Percentiles rank a stretch among this genome's conserved stretches.
These are phyloP conservation scores for Byssochlamys sp. DNA, from an alignment of 2,329 filamentous ascomycete species.

Conservation along the genomic window DNA sequence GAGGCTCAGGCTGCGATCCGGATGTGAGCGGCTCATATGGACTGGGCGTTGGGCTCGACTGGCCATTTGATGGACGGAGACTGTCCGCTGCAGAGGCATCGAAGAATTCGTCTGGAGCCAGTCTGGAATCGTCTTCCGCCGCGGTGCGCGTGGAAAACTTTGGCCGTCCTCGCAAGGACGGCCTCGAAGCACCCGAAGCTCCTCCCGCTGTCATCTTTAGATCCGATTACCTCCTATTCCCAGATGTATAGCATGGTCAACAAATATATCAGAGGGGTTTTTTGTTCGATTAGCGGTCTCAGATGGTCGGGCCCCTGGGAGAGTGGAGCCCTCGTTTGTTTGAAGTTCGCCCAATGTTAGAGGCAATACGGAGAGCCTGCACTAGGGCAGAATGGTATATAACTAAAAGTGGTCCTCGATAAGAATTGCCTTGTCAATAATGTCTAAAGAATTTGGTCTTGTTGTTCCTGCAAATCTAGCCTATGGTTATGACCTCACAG, in stretches of 20 bases:
- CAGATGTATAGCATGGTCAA: not conserved
- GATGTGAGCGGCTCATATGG: conserved; percentile 17
- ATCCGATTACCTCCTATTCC: not conserved
- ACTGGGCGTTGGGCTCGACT: conserved; percentile 8
- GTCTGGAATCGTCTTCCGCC: conserved; percentile 27
- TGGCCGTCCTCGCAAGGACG: conserved; percentile 27
- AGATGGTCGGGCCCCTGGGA: not conserved
- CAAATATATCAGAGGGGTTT: not conserved
- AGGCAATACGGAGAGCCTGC: not conserved
- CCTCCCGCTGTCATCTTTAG: conserved; percentile 14
- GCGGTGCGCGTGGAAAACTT: conserved; percentile 31
- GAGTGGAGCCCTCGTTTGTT: not conserved
- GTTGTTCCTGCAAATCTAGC: not conserved
- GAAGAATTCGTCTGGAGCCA: conserved; percentile 23
- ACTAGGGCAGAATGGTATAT: not conserved
- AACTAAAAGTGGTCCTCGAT: not conserved
- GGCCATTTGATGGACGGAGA: not conserved
- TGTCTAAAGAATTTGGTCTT: not conserved
- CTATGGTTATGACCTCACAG: conserved; percentile 5
- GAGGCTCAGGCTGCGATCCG: not conserved
- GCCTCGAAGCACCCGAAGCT: conserved; percentile 12
- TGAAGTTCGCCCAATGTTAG: not conserved
- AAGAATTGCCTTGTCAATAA: not conserved
- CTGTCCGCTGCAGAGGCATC: conserved; percentile 7
- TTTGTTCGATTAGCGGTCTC: not conserved